Conservation (phyloP, 495 filamentous ascomycete species). For the Podospora pseudocomata region DNA sequence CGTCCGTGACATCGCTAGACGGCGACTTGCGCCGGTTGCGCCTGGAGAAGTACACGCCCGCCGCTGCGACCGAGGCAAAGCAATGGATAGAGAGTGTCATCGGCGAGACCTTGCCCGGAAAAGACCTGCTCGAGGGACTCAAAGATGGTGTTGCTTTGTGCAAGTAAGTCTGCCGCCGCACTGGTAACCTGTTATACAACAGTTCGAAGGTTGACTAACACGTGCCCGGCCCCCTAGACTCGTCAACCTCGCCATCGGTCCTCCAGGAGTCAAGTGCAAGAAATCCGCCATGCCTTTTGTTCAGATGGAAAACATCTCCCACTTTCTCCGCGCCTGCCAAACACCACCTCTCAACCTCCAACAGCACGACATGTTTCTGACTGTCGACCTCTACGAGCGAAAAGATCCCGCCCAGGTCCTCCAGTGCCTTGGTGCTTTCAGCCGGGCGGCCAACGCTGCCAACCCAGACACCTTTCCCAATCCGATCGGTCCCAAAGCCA, state of each 20-base stretch:
- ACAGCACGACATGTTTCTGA: constrained; percentile 93
- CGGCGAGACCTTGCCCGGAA: constrained; percentile 63
- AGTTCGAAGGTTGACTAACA: constrained; percentile 22
- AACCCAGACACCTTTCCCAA: constrained; percentile 70
- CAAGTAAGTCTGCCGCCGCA: constrained; percentile 59
- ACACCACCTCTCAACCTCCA: constrained; percentile 78
- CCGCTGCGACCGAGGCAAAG: constrained; percentile 80
- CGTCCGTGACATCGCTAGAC: constrained; percentile 90
- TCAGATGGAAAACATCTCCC: constrained; percentile 99
- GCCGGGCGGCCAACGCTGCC: constrained; percentile 73
- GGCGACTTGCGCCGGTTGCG: constrained; percentile 93
- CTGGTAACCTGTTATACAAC: neutral
- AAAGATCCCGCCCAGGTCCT: constrained; percentile 97
- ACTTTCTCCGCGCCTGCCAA: constrained; percentile 88
- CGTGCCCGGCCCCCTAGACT: constrained; percentile 53
- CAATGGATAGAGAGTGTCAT: constrained; percentile 84
- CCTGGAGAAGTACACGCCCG: constrained; percentile 88
- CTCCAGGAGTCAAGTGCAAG: constrained; percentile 74
- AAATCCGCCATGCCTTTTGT: constrained; percentile 92
- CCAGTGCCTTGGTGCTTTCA: constrained; percentile 90
- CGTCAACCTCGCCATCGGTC: constrained; percentile 72
- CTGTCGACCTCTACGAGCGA: constrained; percentile 91
- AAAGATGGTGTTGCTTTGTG: constrained; percentile 90
- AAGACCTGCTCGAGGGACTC: constrained; percentile 77
- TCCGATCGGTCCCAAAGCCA: constrained; percentile 63